Evolutionary conservation across 192 early-diverging fungal species (phyloP).

Genomic region (Backusella liffmaniae): DNA sequence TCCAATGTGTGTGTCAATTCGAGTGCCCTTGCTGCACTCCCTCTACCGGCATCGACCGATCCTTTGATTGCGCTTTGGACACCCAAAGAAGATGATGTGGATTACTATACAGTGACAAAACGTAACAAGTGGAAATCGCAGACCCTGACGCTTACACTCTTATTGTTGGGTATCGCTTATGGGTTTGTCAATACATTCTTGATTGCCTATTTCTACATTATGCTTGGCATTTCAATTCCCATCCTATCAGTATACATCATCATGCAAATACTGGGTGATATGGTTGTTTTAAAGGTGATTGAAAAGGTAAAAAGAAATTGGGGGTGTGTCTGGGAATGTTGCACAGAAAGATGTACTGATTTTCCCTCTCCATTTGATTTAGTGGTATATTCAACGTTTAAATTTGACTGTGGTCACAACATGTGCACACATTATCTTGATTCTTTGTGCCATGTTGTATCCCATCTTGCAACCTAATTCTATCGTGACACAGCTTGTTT

Average conservation of each 20-base stretch:
- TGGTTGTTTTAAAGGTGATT: background rate
- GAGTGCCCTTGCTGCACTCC: slow-evolving; percentile 4
- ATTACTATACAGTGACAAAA: background rate
- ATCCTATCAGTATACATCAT: background rate
- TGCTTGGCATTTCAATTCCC: background rate
- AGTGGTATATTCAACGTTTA: slow-evolving; percentile 5
- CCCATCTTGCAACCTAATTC: background rate
- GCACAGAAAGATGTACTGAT: background rate
- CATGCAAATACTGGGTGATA: background rate
- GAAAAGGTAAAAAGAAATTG: slow-evolving; percentile 2
- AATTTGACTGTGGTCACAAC: slow-evolving; percentile 11
- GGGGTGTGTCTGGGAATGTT: background rate
- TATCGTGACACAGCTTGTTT: background rate
- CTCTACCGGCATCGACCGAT: background rate
- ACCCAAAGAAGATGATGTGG: background rate
- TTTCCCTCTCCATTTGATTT: background rate
- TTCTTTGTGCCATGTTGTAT: slow-evolving; percentile 3
- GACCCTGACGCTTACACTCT: background rate
- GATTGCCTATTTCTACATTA: background rate
- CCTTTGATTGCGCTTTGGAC: slow-evolving; percentile 1
- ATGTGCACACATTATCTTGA: slow-evolving; percentile 7
- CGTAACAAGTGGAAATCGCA: background rate
- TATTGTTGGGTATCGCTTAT: background rate
- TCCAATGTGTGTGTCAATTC: background rate
- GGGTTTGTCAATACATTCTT: slow-evolving; percentile 3